Base-by-base conservation (phyloP, 768 basidiomycete genomes). In the Cyclocybe aegerita region DNA sequence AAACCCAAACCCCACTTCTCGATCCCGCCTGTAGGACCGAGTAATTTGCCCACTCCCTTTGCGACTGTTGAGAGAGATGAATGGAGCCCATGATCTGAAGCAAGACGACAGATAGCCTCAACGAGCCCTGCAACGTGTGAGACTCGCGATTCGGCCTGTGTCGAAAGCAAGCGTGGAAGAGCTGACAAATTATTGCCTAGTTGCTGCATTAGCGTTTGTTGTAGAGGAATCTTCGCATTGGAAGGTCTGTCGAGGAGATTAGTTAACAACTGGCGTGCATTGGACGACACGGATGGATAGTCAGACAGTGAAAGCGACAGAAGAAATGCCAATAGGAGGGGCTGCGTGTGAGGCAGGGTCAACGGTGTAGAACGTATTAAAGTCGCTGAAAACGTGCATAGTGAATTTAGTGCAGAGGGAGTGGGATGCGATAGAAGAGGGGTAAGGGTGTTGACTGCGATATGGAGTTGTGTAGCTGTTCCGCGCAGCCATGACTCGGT, bases 1-100 rank as follows among this genome's bases (percentile, higher is more conserved):
- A 99, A 62, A 42, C 81, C 80, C 87, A 89, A 93, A 4, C 93
- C 90, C 96, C 94, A 98, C 65, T 85, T 85, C 59, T 97, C 93
- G 12, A 97, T 82, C 0, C 89, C 86, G 5, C 93, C 92, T 0
- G 72, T 78, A 1, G 93, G 87, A 3, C 93, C 93, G 1, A 96
- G 76, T 4, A 93, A 74, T 48, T 78, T 79, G 7, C 77, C 80
- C 2, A 91, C 70, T 9, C 74, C 76, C 11, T 71, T 65, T 10
- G 79, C 74, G 32, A 90, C 74, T 8, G 62, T 46, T 1, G 71
- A 60, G 29, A 78, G 58, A 10, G 70, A 62, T 6, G 54, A 35
- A n/a, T 52, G 39, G 9, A 58, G 41, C 46, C 62, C 60, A 3
- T 48, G 56, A 12, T 46, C 16, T 4, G 54, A 31, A 3, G 75